These are phyloP conservation scores for Lactarius hengduanensis DNA, from an alignment of 768 basidiomycete species.

Conservation along the genomic window DNA sequence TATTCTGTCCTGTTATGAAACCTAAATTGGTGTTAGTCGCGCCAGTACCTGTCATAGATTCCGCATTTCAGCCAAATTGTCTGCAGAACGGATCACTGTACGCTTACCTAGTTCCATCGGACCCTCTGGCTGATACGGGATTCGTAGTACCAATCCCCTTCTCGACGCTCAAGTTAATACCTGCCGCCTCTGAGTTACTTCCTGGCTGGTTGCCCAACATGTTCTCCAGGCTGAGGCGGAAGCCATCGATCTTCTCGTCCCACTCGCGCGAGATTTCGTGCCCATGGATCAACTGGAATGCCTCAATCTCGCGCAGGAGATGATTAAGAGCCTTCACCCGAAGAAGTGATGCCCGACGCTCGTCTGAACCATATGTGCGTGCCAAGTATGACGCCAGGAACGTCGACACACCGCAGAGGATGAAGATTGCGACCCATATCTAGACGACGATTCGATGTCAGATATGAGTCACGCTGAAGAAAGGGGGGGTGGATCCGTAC, in stretches of 20 bases:
- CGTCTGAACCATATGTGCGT: constrained; percentile 62
- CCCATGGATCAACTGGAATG: constrained; percentile 58
- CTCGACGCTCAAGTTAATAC: background rate
- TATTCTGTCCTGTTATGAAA: no score
- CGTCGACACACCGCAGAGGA: constrained; percentile 60
- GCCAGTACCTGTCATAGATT: background rate
- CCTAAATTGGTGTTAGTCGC: no score
- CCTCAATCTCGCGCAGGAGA: constrained; percentile 59
- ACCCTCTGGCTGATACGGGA: background rate
- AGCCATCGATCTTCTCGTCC: constrained; percentile 34
- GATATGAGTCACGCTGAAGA: background rate
- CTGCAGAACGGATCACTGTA: background rate
- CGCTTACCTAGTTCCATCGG: background rate
- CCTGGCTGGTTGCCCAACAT: constrained; percentile 38
- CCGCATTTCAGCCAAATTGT: background rate
- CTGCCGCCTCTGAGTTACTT: background rate
- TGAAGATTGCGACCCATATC: constrained; percentile 40
- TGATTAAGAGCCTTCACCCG: constrained; percentile 60
- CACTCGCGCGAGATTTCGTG: constrained; percentile 39
- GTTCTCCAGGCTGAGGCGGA: constrained; percentile 47
- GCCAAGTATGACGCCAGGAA: constrained; percentile 73
- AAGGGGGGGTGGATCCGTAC: constrained; percentile 2
- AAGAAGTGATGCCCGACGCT: constrained; percentile 59
- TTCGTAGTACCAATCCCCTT: background rate
- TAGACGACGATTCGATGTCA: constrained; percentile 22